Base-by-base conservation (phyloP, 176 grass and related monocot species). In the Guadua angustifolia region DNA sequence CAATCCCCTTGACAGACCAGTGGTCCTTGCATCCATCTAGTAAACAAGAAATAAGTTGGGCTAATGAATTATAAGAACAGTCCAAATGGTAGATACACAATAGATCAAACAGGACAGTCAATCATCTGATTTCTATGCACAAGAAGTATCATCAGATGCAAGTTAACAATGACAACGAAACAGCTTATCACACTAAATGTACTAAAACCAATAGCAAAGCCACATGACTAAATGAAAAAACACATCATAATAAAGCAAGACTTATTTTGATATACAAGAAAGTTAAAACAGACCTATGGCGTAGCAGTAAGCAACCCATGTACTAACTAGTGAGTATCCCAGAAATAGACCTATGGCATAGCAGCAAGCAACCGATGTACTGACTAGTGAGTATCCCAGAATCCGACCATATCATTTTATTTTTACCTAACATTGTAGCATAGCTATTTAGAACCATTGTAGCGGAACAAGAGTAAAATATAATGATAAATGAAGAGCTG, bases 21-120 rank as follows among this genome's bases (percentile, higher is more conserved):
- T 47, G 50, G 75, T 86, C 79, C 92, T 97, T 89, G 84, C 45
- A 89, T 97, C 95, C 78, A 89, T 92, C 95, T 97, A 92, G 82
- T 66, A 87, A 87, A 88, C 80, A 77, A 88, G 79, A 73, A 81
- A 86, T 74, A 40, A 77, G 33, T 36, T 46, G 17, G 46, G 32
- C 8, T 73, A 59, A 63, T 69, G 62, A 78, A 57, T 85, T 47
- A 67, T 26, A 45, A 77, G 39, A 69, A 69, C 18, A 85, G 12
- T 67, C 11, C 26, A 59, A 78, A 77, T 9, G 39, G 43, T 24
- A 56, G 18, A 65, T 18, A 14, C 67, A 63, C 16, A n/a, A 49
- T 58, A 73, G 5, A 32, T 60, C 65, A 81, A 71, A 85, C 9
- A 76, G 71, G 58, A 52, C 11, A 39, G 46, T 66, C 58, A 71